These are phyloP conservation scores for Calonectria pauciramosa DNA, from an alignment of 2,329 filamentous ascomycete species.

Conservation along the genomic window DNA sequence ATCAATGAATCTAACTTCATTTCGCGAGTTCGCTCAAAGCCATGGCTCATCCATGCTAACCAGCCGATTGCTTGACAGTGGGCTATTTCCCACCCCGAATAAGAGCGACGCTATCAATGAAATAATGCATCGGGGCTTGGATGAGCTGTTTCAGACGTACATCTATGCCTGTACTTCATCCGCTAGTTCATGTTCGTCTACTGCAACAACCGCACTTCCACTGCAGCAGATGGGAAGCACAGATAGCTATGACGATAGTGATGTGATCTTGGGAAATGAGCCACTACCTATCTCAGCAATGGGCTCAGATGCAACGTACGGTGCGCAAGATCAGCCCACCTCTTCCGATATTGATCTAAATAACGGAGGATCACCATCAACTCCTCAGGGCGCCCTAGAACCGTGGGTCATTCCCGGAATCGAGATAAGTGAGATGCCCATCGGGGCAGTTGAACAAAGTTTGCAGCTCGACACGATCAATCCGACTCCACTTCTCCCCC, in stretches of 20 bases:
- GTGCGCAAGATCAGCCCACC: background rate
- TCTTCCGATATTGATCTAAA: background rate
- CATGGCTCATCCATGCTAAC: background rate
- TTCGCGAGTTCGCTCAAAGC: background rate
- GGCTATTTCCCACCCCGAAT: background rate
- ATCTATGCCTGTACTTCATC: background rate
- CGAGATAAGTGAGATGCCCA: background rate
- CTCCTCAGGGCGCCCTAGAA: background rate
- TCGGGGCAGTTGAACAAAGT: background rate
- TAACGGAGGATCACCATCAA: background rate
- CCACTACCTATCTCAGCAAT: background rate
- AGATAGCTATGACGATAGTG: background rate
- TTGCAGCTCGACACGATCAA: background rate
- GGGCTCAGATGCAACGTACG: background rate
- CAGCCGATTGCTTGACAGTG: background rate
- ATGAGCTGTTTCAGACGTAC: background rate
- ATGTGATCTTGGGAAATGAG: background rate
- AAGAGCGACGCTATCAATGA: background rate
- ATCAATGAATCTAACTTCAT: background rate
- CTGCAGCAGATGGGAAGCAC: background rate
- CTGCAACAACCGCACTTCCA: background rate
- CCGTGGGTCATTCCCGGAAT: background rate
- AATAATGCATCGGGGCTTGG: background rate
- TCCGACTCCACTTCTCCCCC: background rate
- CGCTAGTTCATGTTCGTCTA: background rate